Base-by-base conservation (phyloP, 805 yeast species). In the Cyberlindnera subsufficiens region DNA sequence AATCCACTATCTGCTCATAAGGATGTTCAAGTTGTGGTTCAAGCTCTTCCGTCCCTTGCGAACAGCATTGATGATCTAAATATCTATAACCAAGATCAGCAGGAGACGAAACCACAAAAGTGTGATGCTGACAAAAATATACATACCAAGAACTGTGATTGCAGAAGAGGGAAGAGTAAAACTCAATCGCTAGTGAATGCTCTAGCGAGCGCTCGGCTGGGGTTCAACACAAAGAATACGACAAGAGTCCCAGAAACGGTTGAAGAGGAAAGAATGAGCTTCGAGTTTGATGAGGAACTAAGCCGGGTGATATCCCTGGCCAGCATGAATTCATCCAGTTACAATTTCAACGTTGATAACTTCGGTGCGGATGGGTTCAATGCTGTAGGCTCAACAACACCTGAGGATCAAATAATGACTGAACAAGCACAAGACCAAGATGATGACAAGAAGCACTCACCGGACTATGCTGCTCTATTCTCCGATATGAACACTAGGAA, bases 401-500 rank as follows among this genome's bases (percentile, higher is more conserved):
- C 18, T 17, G 31, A 35, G n/a, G 11, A 22, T 15, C 35, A 37
- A 18, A 29, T 16, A 7, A 17, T 6, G 14, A 34, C 32, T 11
- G 43, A 43, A 35, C 32, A 34, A 5, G 38, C 38, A 27, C 41
- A 35, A 3, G 19, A 37, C n/a, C 4, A 39, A 7, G 35, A 37
- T 3, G 44, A 45, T n/a, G 42, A 35, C 7, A 44, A 42, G 32
- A 53, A 54, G 10, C 32, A 40, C 15, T 53, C 60, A 4, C 65
- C 65, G 20, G 58, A 60, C 40, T 60, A 59, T 40, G 63, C 54
- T 38, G 65, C 63, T 1, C 42, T 61, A 13, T 61, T 61, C 38
- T 47, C 62, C 2, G 52, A 56, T 39, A 50, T 57, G 9, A 50
- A 41, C 18, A 42, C 50, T 7, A 42, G 47, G 18, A 57, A 52